Conservation (phyloP, 768 basidiomycete species). For the Serendipita indica region DNA sequence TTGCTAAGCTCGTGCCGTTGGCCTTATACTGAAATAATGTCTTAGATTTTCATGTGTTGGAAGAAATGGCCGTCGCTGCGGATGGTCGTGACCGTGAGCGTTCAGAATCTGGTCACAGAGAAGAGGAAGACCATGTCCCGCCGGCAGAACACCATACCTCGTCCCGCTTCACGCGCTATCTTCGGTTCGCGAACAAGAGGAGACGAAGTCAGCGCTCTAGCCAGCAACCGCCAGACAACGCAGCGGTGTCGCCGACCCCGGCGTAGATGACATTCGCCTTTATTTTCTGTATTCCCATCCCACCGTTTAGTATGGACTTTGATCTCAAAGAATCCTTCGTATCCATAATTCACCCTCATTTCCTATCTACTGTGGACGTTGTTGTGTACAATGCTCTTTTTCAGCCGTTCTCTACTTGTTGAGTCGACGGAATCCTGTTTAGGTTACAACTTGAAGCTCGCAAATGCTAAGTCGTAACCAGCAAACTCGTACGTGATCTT, state of each 20-base stretch:
- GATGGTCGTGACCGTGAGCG: not conserved
- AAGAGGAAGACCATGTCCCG: not conserved
- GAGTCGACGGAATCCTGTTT: not conserved
- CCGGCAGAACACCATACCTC: not conserved
- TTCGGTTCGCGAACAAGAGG: not conserved
- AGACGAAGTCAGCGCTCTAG: not conserved
- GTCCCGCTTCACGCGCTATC: not conserved
- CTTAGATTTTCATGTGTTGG: not conserved
- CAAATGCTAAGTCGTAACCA: slow-evolving; percentile 80
- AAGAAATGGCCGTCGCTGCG: not conserved
- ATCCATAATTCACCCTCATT: not conserved
- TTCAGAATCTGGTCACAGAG: not conserved
- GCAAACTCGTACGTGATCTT: slow-evolving; percentile 98
- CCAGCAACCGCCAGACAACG: no score
- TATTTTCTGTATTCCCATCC: not conserved
- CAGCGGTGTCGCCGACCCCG: no score
- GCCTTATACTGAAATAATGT: not conserved
- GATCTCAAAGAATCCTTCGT: not conserved
- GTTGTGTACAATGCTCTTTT: not conserved
- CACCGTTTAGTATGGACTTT: not conserved
- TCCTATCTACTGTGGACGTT: not conserved
- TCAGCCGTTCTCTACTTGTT: not conserved
- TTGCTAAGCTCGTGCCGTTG: not conserved
- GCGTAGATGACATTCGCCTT: no score
- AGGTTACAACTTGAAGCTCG: slow-evolving; percentile 47